Base-by-base conservation (phyloP, 805 yeast genomes). In the Metschnikowia rubicola region DNA sequence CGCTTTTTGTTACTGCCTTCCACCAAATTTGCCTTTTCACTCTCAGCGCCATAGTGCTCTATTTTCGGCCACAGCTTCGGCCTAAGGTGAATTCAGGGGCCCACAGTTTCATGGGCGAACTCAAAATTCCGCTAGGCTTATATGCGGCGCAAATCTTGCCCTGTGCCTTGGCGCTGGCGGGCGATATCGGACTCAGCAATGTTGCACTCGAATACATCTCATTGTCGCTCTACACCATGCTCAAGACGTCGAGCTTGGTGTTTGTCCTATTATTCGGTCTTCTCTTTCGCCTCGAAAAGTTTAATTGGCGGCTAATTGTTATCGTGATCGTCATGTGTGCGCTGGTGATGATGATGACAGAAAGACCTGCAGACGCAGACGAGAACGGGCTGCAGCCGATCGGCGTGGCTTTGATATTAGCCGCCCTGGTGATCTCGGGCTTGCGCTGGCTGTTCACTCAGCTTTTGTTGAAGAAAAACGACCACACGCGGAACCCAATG, bases 381-480 rank as follows among this genome's bases (percentile, higher is more conserved):
- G 30, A 50, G 29, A 49, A 56, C 10, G 55, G 53, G 41, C 46
- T 49, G 48, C 66, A 47, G 46, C 60, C 52, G 33, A 10, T 84
- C 2, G 98, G 99, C 2, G 81, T 89, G 19, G 44, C 81, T 2
- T 68, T 90, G 28, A 97, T 92, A 1, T 67, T 94, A 29, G 68
- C 78, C 2, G 91, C 96, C 4, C 81, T 96, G 2, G 77, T 86
- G 62, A 77, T 89, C 68, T 84, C 94, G 12, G 99, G 99, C 0
- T 70, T 94, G 43, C 78, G 99, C 53, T 94, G 99, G 99, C 92
- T 96, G 1, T 79, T 91, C 51, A 90, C 98, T 1, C 98, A 94
- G 61, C 64, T 94, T 19, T 74, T 92, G 32, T 69, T 94, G 41
- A 84, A 78, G 54, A 75, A 71, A 37, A 82, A 81, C 53, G 73